These are phyloP conservation scores for Orbilia ellipsospora DNA, from an alignment of 2,329 filamentous ascomycete species.

Conservation along the genomic window DNA sequence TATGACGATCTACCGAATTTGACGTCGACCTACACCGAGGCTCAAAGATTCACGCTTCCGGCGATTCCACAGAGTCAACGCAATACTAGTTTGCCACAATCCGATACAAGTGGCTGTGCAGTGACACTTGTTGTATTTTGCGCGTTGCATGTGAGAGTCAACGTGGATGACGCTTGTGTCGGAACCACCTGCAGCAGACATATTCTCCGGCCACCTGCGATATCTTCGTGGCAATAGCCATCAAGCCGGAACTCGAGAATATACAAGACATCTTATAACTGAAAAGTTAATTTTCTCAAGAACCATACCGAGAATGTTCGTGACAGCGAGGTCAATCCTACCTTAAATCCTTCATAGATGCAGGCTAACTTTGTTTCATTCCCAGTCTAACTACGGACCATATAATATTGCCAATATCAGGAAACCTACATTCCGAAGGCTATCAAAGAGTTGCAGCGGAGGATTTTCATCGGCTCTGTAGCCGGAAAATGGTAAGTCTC, in stretches of 20 bases:
- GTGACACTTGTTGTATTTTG: constrained; percentile 1
- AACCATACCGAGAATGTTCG: too few species aligned
- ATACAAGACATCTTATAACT: not conserved
- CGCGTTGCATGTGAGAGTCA: constrained; percentile 11
- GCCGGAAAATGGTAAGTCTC: not conserved
- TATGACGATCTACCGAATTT: too few species aligned
- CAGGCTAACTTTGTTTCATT: too few species aligned
- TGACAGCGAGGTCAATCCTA: too few species aligned
- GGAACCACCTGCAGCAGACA: constrained; percentile 11
- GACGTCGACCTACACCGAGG: too few species aligned
- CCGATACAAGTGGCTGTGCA: too few species aligned
- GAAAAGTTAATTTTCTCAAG: not conserved
- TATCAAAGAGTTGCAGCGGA: not conserved
- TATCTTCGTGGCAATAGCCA: constrained; percentile 15
- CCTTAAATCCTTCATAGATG: too few species aligned
- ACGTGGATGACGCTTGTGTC: not conserved
- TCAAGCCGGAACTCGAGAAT: not conserved
- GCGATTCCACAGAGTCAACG: too few species aligned
- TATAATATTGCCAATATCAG: constrained; percentile 1
- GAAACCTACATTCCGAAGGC: not conserved
- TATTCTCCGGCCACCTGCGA: constrained; percentile 4
- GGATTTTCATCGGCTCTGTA: not conserved
- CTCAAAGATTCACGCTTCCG: too few species aligned
- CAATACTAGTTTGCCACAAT: too few species aligned
- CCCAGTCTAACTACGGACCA: too few species aligned